Base-by-base conservation (phyloP, 164 flowering plant genomes). In the Platanus orientalis region DNA sequence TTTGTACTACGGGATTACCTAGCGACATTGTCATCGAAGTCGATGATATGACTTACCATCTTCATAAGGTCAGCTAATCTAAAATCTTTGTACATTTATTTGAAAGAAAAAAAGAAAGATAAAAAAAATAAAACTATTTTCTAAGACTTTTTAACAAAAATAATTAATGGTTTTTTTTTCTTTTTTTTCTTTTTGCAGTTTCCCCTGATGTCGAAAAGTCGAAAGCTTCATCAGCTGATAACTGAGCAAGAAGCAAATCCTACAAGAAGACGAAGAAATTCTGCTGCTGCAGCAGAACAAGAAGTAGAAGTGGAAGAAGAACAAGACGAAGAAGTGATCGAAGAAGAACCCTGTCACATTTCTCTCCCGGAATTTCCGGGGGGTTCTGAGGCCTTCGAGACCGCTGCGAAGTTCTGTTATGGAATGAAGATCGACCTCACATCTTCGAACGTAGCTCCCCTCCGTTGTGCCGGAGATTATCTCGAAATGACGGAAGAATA, bases 351-450 rank as follows among this genome's bases (percentile, higher is more conserved):
- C 1, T 69, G 75, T 55, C 78, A 78, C 32, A 76, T 90, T 20
- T 26, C 67, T 0, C 83, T 92, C 55, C 68, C 78, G 27, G 82
- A 82, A 10, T 89, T 92, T 34, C 96, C 94, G 21, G 97, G 94
- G 17, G 94, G 92, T 27, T 81, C 87, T 0, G 88, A 86, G 32
- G 64, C 90, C 0, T 89, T 92, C 57, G 97, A 92, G 71, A 53
- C 69, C 58, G 94, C 85, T 4, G 92, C 90, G 1, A 92, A 89
- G 73, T 89, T 84, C 81, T 92, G 97, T 40, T 92, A 92, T 74
- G 92, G 94, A 48, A 90, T 92, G 7, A 92, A 87, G 71, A 68
- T 82, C 50, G 90, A 87, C 4, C 55, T 92, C 34, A 60, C 85
- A 25, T 49, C 94, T 13, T 70, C 80, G 29, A 87, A 70, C 57